A percentile compares a stretch with the other conserved stretches of the same genome.
phyloP scores from a whole-genome alignment of 768 basidiomycete genomes.

The Lactifluus rugatus region DNA sequence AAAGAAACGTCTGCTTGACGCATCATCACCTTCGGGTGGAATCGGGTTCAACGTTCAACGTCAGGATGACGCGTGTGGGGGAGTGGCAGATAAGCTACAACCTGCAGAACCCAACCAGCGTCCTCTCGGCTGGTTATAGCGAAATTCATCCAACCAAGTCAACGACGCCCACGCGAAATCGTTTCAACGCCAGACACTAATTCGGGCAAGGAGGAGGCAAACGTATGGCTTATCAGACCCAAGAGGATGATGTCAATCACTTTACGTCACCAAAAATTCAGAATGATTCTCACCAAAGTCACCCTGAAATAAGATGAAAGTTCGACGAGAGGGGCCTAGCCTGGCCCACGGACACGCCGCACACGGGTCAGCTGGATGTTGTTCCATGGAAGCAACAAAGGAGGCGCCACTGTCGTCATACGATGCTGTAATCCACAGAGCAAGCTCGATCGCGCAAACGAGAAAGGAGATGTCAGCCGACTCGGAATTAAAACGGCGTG shows the following conservation, averaged over 20 bases:
- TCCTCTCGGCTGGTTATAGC: neutral
- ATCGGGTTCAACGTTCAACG: neutral
- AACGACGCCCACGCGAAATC: neutral
- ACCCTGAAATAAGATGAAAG: neutral
- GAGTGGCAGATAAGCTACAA: neutral
- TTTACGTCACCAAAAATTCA: neutral
- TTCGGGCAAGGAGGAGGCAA: neutral
- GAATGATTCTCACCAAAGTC: neutral
- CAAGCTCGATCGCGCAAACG: neutral
- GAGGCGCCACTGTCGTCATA: neutral
- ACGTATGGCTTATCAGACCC: too few relatives aligned
- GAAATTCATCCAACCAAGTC: neutral
- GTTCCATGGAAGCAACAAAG: neutral
- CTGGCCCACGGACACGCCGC: neutral
- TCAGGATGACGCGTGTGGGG: neutral
- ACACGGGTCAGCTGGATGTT: neutral
- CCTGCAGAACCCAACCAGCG: neutral
- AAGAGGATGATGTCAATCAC: neutral
- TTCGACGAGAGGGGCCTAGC: neutral
- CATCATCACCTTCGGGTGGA: neutral
- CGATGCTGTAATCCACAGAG: neutral
- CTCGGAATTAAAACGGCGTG: neutral
- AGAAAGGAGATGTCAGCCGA: neutral
- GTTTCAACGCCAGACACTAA: neutral
- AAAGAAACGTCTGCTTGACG: too few relatives aligned